phyloP scores from a whole-genome alignment of 768 basidiomycete species.

The Auriscalpium microsporum region DNA sequence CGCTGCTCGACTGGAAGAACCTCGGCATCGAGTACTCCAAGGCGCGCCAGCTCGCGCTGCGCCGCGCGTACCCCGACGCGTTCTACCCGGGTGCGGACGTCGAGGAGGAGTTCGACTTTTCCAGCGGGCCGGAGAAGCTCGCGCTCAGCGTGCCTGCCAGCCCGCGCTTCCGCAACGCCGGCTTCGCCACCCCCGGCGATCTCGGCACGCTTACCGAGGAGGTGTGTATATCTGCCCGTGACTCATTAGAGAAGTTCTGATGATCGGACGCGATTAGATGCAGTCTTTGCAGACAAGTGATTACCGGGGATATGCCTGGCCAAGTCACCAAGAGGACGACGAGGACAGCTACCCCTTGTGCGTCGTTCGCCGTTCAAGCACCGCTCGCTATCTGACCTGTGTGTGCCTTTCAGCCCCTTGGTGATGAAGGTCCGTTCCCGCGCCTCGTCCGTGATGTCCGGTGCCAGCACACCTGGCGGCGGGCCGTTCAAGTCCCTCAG shows the following conservation, averaged over 20 bases:
- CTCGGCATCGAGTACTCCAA: conserved; percentile 96
- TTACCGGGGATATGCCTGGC: conserved; percentile 66
- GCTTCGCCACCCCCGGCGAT: conserved; percentile 88
- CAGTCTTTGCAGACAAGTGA: conserved; percentile 80
- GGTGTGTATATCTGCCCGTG: conserved; percentile 29
- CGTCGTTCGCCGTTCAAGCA: conserved; percentile 25
- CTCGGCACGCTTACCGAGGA: conserved; percentile 85
- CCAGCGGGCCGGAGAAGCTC: conserved; percentile 58
- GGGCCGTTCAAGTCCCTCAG: conserved; percentile 70
- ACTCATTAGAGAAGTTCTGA: background rate
- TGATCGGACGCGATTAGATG: conserved; percentile 46
- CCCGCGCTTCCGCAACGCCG: conserved; percentile 65
- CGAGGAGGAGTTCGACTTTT: conserved; percentile 47
- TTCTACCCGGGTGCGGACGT: conserved; percentile 63
- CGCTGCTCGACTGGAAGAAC: conserved; percentile 97
- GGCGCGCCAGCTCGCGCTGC: conserved; percentile 81
- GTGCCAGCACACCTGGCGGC: conserved; percentile 83
- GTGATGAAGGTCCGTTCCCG: conserved; percentile 87
- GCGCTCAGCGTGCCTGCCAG: conserved; percentile 80
- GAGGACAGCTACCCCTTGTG: conserved; percentile 89
- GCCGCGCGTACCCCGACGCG: conserved; percentile 92
- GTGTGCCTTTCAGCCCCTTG: conserved; percentile 49
- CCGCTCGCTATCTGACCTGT: conserved; percentile 5
- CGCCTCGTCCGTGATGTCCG: conserved; percentile 64
- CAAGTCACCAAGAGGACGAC: conserved; percentile 59